A percentile compares a stretch with the other conserved stretches of the same genome.
Conservation (phyloP, 768 basidiomycete genomes). For the Cystobasidium onofrii region DNA sequence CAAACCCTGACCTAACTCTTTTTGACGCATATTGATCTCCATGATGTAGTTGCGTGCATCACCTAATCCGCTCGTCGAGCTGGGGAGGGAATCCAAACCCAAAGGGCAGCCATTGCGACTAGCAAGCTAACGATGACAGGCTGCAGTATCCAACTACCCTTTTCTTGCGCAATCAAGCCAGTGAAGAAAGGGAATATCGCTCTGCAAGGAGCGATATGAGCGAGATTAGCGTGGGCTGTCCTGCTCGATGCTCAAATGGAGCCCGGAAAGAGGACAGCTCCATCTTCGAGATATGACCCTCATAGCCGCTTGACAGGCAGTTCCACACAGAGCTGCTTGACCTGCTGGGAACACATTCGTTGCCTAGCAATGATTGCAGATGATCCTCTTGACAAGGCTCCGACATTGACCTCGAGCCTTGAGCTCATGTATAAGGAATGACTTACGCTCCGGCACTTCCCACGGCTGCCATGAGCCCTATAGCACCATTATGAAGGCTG, state of each 20-base stretch:
- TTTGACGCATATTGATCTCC: too few species aligned
- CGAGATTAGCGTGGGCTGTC: neutral
- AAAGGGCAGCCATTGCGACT: conserved; percentile 10
- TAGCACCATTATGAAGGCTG: conserved; percentile 14
- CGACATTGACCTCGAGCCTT: too few species aligned
- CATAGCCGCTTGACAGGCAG: too few species aligned
- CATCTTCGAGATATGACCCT: too few species aligned
- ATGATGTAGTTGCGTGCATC: too few species aligned
- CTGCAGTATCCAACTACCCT: conserved; percentile 10
- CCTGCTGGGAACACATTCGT: too few species aligned
- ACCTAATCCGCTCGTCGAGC: neutral
- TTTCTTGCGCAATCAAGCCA: neutral
- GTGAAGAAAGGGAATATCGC: conserved; percentile 28
- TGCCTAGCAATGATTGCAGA: too few species aligned
- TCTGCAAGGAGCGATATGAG: neutral
- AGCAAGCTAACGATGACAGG: conserved; percentile 18
- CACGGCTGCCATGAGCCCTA: conserved; percentile 2
- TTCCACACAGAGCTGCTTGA: too few species aligned
- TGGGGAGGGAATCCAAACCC: conserved; percentile 12
- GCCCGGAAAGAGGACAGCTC: too few species aligned
- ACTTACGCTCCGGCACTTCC: conserved; percentile 24
- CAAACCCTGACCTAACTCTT: too few species aligned
- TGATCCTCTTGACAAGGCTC: too few species aligned
- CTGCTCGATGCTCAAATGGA: neutral
- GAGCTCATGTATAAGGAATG: too few species aligned